Base-by-base conservation (phyloP, 371 early-diverging fungal genomes). In the Lichtheimia corymbifera region DNA sequence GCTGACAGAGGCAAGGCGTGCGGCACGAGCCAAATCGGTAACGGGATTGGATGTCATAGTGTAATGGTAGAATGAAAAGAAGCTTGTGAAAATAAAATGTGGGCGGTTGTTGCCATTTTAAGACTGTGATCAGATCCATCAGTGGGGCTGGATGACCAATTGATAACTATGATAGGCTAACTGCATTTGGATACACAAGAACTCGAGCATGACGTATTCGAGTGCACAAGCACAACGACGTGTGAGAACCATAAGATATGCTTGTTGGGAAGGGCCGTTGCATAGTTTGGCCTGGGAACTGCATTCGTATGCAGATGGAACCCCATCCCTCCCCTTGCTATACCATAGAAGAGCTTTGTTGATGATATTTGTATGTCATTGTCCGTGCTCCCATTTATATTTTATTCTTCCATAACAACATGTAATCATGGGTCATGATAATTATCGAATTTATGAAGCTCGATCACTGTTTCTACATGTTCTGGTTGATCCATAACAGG, bases 1-100 rank as follows among this genome's bases (percentile, higher is more conserved):
- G 58, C 76, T 69, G 64, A 88, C 91, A 62, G 95, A 88, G 18
- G 96, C 95, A 18, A 83, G 83, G 51, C 94, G 90, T 50, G 96
- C 89, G 50, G 82, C 70, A 63, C 83, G 80, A 25, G 91, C 93
- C 62, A 85, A 77, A 25, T 87, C 74, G n/a, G 75, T 65, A 61
- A 84, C 74, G 42, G 73, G 42, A 22, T 59, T 61, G 15, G 72
- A 62, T 57, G 66, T 68, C 50, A 64, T 53, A 17, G 2, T 25
- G 53, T 54, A 30, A 17, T 30, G 50, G 49, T 58, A 14, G 22
- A 44, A 28, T 28, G 14, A 61, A 47, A 17, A 47, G 47, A 47
- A 47, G 47, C 22, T n/a, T 47, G 47, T 47, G 22, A 18, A 47
- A 47, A 47, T 11, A 47, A 47, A 18, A 17, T 15, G 14, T 12